phyloP scores from a whole-genome alignment of 2,329 filamentous ascomycete species.

The Botryotinia narcissicola region DNA sequence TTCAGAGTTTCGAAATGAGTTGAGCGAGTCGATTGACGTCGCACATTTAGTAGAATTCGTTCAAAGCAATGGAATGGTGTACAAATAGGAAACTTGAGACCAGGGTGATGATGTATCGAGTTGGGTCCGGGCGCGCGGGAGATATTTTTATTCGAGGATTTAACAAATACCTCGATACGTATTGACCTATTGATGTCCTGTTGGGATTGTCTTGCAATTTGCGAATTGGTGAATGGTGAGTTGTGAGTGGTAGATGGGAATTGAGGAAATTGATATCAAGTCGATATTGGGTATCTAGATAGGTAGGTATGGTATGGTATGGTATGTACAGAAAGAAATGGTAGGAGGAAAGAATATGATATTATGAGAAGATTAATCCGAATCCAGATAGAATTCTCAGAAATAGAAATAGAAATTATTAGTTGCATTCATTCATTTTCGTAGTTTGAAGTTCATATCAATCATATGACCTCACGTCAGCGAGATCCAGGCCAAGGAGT shows the following conservation, averaged over 20 bases:
- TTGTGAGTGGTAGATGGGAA: neutral
- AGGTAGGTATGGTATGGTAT: neutral
- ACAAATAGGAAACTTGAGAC: slow-evolving; percentile 15
- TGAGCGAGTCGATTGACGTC: slow-evolving; percentile 34
- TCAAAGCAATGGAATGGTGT: slow-evolving; percentile 28
- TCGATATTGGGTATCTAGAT: neutral
- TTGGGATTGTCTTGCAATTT: neutral
- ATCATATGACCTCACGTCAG: slow-evolving; percentile 6
- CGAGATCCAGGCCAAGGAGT: neutral
- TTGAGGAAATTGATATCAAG: neutral
- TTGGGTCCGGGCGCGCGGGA: slow-evolving; percentile 16
- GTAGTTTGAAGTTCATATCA: neutral
- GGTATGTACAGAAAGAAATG: neutral
- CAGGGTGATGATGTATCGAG: slow-evolving; percentile 18
- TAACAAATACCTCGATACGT: neutral
- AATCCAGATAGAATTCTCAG: neutral
- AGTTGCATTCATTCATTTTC: neutral
- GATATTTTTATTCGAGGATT: slow-evolving; percentile 3
- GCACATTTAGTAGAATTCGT: slow-evolving; percentile 32
- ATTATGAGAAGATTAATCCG: neutral
- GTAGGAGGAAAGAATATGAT: neutral
- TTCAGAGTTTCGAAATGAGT: slow-evolving; percentile 34
- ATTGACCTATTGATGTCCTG: too few species aligned
- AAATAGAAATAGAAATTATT: neutral
- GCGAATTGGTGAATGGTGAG: neutral